Base-by-base conservation (phyloP, 2,329 filamentous ascomycete genomes). In the Pyrenochaeta sp. region DNA sequence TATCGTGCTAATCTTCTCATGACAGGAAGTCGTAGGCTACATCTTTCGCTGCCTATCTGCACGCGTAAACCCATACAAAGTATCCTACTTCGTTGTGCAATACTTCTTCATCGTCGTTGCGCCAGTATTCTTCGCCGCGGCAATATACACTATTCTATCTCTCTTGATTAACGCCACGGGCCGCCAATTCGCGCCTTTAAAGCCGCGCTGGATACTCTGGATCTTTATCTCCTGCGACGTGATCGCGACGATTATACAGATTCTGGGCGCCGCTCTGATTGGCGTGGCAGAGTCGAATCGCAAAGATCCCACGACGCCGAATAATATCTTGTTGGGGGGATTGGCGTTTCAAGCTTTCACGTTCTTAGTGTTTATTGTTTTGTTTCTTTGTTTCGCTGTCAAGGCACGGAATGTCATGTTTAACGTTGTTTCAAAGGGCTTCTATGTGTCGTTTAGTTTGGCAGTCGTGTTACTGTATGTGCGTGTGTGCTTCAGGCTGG, bases 31-130 rank as follows among this genome's bases (percentile, higher is more conserved):
- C 10, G 80, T 77, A 0, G 78, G 81, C 7, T 84, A 83, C 61
- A 69, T 78, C 2, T 77, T 79, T 5, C 81, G 80, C 57, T 75
- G 79, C 6, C 74, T 84, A 12, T 62, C 54, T 46, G 57, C 67
- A 27, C 52, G 80, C 61, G 74, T 80, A 44, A 78, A 86, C 59
- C 85, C 85, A 0, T 86, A 86, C 69, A 77, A 81, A 58, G 77
- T 86, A 15, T 73, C 82, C 37, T 86, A 81, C 76, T 87, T 87
- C 62, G 83, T 87, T 39, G 73, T 85, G 45, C 84, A 86, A 67
- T 87, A 86, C 76, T 87, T 87, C 78, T 85, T 85, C 77, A 85
- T 87, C 70, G 85, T 87, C 59, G 83, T 83, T 0, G 85, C 85
- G 0, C 85, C 85, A 1, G 85, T 87, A 37, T 85, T 87, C 66